Evolutionary conservation across 2,329 filamentous ascomycete species (phyloP).

Genomic region (Apiospora aurea): DNA sequence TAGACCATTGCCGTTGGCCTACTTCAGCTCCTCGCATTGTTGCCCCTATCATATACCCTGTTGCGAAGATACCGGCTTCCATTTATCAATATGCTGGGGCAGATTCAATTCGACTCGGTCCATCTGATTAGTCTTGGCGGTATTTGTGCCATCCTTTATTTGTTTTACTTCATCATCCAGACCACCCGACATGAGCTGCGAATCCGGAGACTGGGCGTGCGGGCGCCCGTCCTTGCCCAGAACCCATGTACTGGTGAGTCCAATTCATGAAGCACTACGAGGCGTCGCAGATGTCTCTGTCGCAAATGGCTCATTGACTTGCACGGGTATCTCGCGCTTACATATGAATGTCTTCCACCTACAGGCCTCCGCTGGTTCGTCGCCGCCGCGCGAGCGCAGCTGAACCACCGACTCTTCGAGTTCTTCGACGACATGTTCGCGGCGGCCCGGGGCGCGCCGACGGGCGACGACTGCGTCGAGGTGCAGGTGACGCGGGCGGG

Average conservation of each 20-base stretch:
- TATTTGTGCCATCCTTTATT: neutral
- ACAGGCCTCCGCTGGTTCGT: slow-evolving; percentile 36
- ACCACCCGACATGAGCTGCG: slow-evolving; percentile 33
- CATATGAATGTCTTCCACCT: neutral
- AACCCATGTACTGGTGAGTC: slow-evolving; percentile 44
- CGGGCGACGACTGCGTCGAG: slow-evolving; percentile 48
- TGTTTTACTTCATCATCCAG: slow-evolving; percentile 28
- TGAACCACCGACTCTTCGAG: slow-evolving; percentile 40
- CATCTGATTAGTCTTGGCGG: neutral
- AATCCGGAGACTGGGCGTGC: slow-evolving; percentile 44
- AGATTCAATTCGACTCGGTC: neutral
- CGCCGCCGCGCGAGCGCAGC: slow-evolving; percentile 38
- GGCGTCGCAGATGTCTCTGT: neutral
- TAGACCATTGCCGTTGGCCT: neutral
- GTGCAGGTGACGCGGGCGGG: slow-evolving; percentile 40
- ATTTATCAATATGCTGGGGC: neutral
- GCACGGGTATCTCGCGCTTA: neutral
- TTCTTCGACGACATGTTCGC: slow-evolving; percentile 4
- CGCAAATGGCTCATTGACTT: neutral
- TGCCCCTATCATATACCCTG: too few relatives aligned
- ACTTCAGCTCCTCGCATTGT: too few relatives aligned
- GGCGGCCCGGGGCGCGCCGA: slow-evolving; percentile 23
- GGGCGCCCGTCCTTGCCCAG: slow-evolving; percentile 42
- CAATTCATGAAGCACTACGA: neutral
- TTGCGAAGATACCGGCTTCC: neutral